Evolutionary conservation across 345 rosid species (phyloP), one percentile per base, ranked within the genome.

Genomic region (Triadica sebifera): DNA sequence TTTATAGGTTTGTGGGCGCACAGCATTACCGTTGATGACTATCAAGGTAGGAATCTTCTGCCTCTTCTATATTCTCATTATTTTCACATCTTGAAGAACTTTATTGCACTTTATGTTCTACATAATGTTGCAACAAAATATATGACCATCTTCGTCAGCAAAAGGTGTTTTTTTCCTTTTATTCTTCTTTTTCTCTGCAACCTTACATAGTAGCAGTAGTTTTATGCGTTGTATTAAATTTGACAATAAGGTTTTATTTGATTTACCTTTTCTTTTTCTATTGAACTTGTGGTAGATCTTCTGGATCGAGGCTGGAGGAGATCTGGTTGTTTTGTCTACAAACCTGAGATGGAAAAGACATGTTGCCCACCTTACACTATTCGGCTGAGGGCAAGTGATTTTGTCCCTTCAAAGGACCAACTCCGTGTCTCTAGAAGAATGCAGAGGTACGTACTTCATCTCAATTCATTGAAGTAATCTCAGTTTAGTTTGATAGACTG

Each of bases 301-400:
- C 96, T 95, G 77, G 99, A 95, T 68, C 86, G 87, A 47, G 99
- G 99, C 29, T 93, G 99, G 97, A 90, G 98, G 82, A 83, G 96
- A 80, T 85, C 92, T 13, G 97, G 99, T 41, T 85, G 84, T 80
- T 89, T 88, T 74, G 90, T 96, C 38, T 93, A 91, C 85, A 91
- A 91, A 77, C 97, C 92, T 73, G 94, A 93, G 78, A 95, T 95
- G 97, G 90, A 87, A 81, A 89, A 72, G 83, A 95, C 98, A 0
- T 95, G 99, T 66, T 95, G 99, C 82, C 99, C 99, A 29, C 74
- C 98, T 74, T 95, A 95, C 80, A 88, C 98, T 0, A 95, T 96
- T 58, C 99, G 99, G 19, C 73, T 96, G 77, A 91, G 79, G 81
- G 92, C 96, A 53, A 82, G 69, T 72, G 90, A 85, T 67, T 93